Evolutionary conservation across 805 yeast genomes (phyloP).

Genomic region (Cyberlindnera mycetangii): DNA sequence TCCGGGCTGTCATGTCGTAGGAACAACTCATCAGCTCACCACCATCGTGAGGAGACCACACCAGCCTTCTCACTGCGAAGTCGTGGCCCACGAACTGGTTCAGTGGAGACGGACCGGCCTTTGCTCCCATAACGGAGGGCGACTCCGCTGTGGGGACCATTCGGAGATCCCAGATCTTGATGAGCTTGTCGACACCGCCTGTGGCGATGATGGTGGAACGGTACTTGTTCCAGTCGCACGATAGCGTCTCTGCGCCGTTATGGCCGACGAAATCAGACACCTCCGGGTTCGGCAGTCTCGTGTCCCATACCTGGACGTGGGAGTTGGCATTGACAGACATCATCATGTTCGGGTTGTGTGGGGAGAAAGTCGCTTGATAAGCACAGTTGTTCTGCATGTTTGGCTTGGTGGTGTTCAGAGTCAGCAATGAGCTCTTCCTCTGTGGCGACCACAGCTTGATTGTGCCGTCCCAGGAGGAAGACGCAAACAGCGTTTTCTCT

Average conservation of each 20-base stretch:
- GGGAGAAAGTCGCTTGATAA: constrained; percentile 80
- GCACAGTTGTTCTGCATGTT: constrained; percentile 49
- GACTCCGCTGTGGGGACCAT: constrained; percentile 47
- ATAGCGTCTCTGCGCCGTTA: constrained; percentile 73
- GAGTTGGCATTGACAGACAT: constrained; percentile 75
- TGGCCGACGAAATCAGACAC: constrained; percentile 64
- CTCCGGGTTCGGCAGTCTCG: constrained; percentile 62
- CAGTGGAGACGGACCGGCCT: constrained; percentile 60
- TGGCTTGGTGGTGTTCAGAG: constrained; percentile 42
- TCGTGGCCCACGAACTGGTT: constrained; percentile 86
- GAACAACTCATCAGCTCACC: constrained; percentile 71
- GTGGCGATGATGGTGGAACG: constrained; percentile 75
- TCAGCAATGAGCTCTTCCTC: constrained; percentile 52
- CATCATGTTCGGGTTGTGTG: constrained; percentile 72
- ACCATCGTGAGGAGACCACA: constrained; percentile 87
- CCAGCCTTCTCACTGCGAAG: constrained; percentile 76
- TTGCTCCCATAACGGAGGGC: constrained; percentile 32
- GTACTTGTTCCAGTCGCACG: constrained; percentile 91
- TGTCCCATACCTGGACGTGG: constrained; percentile 77
- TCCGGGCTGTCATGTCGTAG: constrained; percentile 88
- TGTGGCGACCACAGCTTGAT: constrained; percentile 76
- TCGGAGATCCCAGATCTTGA: constrained; percentile 86
- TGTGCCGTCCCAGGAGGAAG: constrained; percentile 92
- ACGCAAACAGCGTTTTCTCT: constrained; percentile 64
- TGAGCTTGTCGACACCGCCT: constrained; percentile 86